Evolutionary conservation across 768 basidiomycete genomes (phyloP).

Genomic region (Leccinum subgranulosum): DNA sequence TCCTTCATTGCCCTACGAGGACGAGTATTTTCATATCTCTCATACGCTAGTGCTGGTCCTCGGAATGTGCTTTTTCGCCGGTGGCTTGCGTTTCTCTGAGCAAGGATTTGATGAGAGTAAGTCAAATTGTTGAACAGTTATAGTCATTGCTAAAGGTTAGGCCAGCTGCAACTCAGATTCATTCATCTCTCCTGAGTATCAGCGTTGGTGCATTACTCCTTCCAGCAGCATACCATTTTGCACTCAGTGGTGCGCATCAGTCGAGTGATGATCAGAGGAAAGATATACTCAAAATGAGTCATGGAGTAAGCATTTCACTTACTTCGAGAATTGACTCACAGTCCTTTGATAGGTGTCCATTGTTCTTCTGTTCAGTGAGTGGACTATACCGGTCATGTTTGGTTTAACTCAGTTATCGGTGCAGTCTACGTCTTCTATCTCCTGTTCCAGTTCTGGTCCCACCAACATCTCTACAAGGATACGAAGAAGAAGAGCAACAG

Average conservation of each 20-base stretch:
- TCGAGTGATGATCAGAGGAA: constrained; percentile 32
- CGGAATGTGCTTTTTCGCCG: constrained; percentile 90
- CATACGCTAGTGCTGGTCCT: constrained; percentile 61
- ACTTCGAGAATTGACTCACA: not conserved
- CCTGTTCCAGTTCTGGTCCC: constrained; percentile 57
- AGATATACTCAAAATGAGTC: constrained; percentile 49
- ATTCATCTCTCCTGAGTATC: constrained; percentile 71
- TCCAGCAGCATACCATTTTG: constrained; percentile 77
- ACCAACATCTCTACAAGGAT: constrained; percentile 50
- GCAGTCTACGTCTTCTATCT: constrained; percentile 51
- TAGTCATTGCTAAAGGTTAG: constrained; percentile 2
- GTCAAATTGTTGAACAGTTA: constrained; percentile 23
- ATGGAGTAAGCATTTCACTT: constrained; percentile 38
- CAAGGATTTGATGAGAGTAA: constrained; percentile 75
- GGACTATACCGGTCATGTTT: not conserved
- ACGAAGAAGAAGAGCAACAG: constrained; percentile 43
- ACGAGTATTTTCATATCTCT: constrained; percentile 4
- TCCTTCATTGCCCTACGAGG: not conserved
- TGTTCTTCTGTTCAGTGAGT: constrained; percentile 51
- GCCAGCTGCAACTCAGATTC: constrained; percentile 60
- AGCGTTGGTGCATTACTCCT: constrained; percentile 79
- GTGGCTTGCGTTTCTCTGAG: constrained; percentile 72
- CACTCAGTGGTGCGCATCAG: constrained; percentile 29
- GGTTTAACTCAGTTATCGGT: not conserved
- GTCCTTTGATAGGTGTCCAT: constrained; percentile 40